Base-by-base conservation (phyloP, 176 grass and related monocot species). In the Carex parvula region DNA sequence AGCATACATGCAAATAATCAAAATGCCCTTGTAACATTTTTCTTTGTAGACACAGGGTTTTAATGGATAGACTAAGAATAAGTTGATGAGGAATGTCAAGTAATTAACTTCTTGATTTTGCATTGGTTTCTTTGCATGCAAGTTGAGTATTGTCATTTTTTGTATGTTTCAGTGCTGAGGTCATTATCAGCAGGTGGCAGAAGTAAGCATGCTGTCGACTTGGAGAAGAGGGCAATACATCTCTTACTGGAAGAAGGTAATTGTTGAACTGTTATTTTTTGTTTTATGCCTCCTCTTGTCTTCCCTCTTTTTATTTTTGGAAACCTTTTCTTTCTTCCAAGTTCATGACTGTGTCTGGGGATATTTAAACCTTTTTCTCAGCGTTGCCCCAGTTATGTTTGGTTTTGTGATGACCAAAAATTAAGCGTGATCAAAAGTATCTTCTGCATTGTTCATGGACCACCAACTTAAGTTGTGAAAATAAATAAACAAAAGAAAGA, bases 161-260 rank as follows among this genome's bases (percentile, higher is more conserved):
- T 44, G 35, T 59, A 56, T 80, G 76, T 83, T 87, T 60, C 79
- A 98, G 93, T 86, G 86, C 91, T 98, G 74, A 81, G 87, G 60
- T 95, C 93, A 37, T 87, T 95, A 67, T 93, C 96, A 82, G 72
- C 96, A 15, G 78, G 64, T 66, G 93, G 86, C 50, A 84, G 89
- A 90, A 98, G 86, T 81, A 93, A 86, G 86, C 91, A 93, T 86
- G 91, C 96, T 13, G 70, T 95, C 72, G 93, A 95, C 42, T 78
- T 98, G 83, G 93, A 98, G 96, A 95, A 92, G 79, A 86, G 93
- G 63, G 91, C 96, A 70, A 92, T 94, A 82, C 89, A 87, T 83
- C 91, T 98, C 50, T 92, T 98, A 79, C 54, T 98, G 0, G 91
- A 98, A 83, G 96, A 98, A 98, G 96, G 92, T 98, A 89, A 65